Evolutionary conservation across 2,329 filamentous ascomycete species (phyloP), one percentile per base, ranked within the genome.

Genomic region (Microdochium trichocladiopsis): DNA sequence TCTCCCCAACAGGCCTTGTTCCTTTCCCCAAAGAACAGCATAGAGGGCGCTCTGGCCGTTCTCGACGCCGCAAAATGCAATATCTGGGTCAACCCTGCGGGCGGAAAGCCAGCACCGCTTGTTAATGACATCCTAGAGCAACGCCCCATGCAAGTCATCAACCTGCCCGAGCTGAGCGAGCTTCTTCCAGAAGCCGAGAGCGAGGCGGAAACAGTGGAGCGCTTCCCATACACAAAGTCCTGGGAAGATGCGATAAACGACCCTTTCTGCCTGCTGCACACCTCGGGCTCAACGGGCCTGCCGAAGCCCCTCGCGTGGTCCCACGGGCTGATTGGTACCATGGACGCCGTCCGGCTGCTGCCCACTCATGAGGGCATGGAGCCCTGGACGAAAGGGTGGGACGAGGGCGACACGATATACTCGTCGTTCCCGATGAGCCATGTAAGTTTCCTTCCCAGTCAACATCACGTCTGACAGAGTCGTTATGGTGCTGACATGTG

Each of bases 241-340:
- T 72, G 64, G n/a, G 62, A 65, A 2, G 56, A 63, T 2, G 68
- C 65, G 5, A 56, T 55, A 0, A 55, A 65, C 25, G 69, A 72
- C 1, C 65, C 67, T 0, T 68, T 72, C 4, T 63, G 68, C 24
- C 61, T 69, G 24, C 51, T 73, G 1, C 72, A 75, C 49, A 73
- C 72, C 0, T 74, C 70, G 3, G 73, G 73, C 2, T 66, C 68
- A 1, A 75, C 72, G 2, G 72, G 72, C 2, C 52, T 70, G 0
- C 71, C 70, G 1, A 74, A 74, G 50, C 69, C 69, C 0, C 68
- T 74, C n/a, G 50, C 28, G 14, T 31, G 28, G 28, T 31, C 28
- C 28, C 28, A 31, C 28, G 61, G 56, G 10, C 56, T 62, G 23
- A 49, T 70, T 12, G 60, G 61, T 1, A 66, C 67, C 0, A 63